phyloP scores from a whole-genome alignment of 768 basidiomycete genomes.

The Amanita pseudoporphyria region DNA sequence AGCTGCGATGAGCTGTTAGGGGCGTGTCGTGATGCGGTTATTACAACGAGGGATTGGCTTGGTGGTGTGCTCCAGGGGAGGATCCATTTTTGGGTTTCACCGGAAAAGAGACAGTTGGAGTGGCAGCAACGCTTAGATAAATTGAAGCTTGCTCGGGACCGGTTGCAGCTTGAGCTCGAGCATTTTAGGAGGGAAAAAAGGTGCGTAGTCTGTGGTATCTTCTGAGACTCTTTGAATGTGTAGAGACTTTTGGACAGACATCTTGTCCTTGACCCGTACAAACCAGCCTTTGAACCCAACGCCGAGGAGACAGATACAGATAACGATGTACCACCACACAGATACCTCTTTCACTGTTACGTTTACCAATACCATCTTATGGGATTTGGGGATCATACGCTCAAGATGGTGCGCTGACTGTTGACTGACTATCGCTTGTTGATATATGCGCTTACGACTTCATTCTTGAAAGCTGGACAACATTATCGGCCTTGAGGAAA shows the following conservation, averaged over 20 bases:
- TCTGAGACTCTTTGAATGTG: background rate
- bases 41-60: slow-evolving; percentile 42
- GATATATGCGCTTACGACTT: background rate
- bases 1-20: slow-evolving; percentile 46
- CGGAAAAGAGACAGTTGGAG: slow-evolving; percentile 19
- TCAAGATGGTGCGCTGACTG: slow-evolving; percentile 29
- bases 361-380: slow-evolving; percentile 56
- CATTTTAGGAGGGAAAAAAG: slow-evolving; percentile 41
- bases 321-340: slow-evolving; percentile 49
- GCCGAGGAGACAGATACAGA: slow-evolving; percentile 13
- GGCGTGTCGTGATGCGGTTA: slow-evolving; percentile 29
- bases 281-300: slow-evolving; percentile 31
- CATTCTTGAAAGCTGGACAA: slow-evolving; percentile 43
- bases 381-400: slow-evolving; percentile 25
- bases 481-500: slow-evolving; percentile 44
- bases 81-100: slow-evolving; percentile 26
- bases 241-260: slow-evolving; percentile 20
- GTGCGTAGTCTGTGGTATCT: slow-evolving; percentile 21
- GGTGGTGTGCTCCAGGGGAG: slow-evolving; percentile 24
- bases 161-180: slow-evolving; percentile 28
- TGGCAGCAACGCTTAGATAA: slow-evolving; percentile 26
- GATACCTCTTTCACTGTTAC: slow-evolving; percentile 65
- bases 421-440: background rate
- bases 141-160: slow-evolving; percentile 26
- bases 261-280: slow-evolving; percentile 53